These are phyloP conservation scores for Annona cherimola DNA, from an alignment of 164 flowering plant species.

Conservation along the genomic window DNA sequence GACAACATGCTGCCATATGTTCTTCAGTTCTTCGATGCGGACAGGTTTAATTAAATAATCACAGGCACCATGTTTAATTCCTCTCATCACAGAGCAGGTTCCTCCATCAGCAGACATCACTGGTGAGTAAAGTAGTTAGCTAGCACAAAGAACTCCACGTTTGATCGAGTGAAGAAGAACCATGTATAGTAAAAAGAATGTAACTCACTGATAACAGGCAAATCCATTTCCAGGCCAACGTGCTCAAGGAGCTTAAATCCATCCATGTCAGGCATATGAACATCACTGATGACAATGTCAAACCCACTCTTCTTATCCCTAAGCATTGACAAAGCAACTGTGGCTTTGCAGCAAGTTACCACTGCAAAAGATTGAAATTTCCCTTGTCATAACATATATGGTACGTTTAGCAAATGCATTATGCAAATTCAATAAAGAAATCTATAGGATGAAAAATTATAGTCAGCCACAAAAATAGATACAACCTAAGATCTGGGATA, in stretches of 20 bases:
- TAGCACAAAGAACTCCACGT: constrained; percentile 1
- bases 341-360: constrained; percentile 66
- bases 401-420: neutral
- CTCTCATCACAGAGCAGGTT: constrained; percentile 64
- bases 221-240: constrained; percentile 86
- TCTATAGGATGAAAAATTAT: neutral
- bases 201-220: constrained; percentile 88
- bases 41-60: constrained; percentile 89
- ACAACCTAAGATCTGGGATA: neutral
- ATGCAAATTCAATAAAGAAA: neutral
- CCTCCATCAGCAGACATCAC: constrained; percentile 92
- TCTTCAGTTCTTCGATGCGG: constrained; percentile 66
- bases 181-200: neutral
- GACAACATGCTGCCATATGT: constrained; percentile 90
- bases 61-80: constrained; percentile 84
- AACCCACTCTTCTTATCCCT: constrained; percentile 70
- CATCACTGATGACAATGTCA: constrained; percentile 85
- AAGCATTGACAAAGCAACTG: constrained; percentile 58
- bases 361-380: constrained; percentile 41
- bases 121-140: constrained; percentile 21
- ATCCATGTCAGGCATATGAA: constrained; percentile 96
- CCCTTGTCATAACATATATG: neutral
- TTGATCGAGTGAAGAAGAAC: neutral
- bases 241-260: constrained; percentile 81
- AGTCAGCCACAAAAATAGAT: neutral